These are phyloP conservation scores for Tillandsia fasciculata DNA, from an alignment of 176 grass and related monocot species.

Conservation along the genomic window DNA sequence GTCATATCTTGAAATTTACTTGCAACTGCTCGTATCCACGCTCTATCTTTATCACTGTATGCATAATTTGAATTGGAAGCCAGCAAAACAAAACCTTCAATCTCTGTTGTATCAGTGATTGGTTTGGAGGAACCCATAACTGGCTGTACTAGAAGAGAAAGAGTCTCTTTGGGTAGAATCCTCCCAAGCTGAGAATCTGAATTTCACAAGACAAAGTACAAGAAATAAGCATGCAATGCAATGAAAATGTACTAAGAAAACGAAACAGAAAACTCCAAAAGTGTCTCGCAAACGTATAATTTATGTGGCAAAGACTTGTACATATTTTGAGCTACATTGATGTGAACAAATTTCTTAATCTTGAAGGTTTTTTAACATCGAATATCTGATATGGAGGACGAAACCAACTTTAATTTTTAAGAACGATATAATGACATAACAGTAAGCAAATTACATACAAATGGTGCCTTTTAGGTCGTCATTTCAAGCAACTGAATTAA, in stretches of 20 bases:
- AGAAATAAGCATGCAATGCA: constrained; percentile 6
- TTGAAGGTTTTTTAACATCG: too few relatives aligned
- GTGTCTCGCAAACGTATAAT: background rate
- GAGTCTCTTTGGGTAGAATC: constrained; percentile 49
- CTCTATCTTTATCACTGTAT: constrained; percentile 81
- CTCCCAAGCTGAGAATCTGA: constrained; percentile 49
- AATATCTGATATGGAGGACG: too few relatives aligned
- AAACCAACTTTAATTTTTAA: too few relatives aligned
- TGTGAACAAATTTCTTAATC: too few relatives aligned
- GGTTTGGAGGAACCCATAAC: constrained; percentile 29
- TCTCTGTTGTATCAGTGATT: constrained; percentile 24
- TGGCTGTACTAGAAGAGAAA: constrained; percentile 58
- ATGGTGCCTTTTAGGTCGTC: too few relatives aligned
- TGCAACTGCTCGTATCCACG: constrained; percentile 74
- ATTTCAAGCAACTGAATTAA: too few relatives aligned
- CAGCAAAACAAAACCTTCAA: constrained; percentile 59
- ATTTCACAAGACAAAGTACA: constrained; percentile 22
- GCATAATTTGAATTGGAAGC: constrained; percentile 79
- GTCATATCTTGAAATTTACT: constrained; percentile 47
- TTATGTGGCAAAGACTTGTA: too few relatives aligned
- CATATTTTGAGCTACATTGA: too few relatives aligned
- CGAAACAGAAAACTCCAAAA: background rate
- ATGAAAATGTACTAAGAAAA: background rate
- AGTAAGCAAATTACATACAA: too few relatives aligned
- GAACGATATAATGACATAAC: too few relatives aligned